Percentiles rank a stretch among this genome's conserved stretches.
phyloP scores from a whole-genome alignment of 78 protist genomes.

The Abeoforma whisleri region DNA sequence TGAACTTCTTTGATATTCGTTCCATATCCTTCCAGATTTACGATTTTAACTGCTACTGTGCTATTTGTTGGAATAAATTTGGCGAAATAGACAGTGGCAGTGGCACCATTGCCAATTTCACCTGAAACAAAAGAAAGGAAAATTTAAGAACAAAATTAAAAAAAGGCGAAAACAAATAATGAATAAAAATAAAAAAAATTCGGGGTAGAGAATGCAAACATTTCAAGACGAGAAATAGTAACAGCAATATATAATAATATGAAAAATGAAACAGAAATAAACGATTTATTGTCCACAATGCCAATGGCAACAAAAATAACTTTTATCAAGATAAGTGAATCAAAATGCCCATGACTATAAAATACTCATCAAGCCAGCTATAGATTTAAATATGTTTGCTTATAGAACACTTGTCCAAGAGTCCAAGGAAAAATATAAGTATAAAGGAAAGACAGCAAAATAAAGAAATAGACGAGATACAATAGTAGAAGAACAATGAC shows the following conservation, averaged over 20 bases:
- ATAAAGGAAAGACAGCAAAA: too few species aligned
- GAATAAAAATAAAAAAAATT: background rate
- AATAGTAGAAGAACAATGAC: constrained; percentile 6
- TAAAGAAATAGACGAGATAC: too few species aligned
- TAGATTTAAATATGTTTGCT: too few species aligned
- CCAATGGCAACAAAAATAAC: too few species aligned
- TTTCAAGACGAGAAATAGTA: background rate
- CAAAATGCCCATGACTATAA: too few species aligned
- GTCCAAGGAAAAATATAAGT: too few species aligned
- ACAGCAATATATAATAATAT: background rate
- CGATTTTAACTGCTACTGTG: constrained; percentile 38
- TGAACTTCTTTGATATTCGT: constrained; percentile 44
- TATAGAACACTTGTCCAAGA: too few species aligned
- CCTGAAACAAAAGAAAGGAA: background rate
- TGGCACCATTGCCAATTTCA: constrained; percentile 44
- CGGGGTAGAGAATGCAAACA: background rate
- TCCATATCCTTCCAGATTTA: constrained; percentile 38
- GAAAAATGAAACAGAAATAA: background rate
- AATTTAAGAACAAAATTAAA: background rate
- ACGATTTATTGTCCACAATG: too few species aligned
- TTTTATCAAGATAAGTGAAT: too few species aligned
- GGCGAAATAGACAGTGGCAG: constrained; percentile 38
- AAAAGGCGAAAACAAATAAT: background rate
- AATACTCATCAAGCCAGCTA: too few species aligned
- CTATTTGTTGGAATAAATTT: background rate